These are phyloP conservation scores for Verbascum thapsus DNA, from an alignment of 257 asterid species.

Conservation along the genomic window DNA sequence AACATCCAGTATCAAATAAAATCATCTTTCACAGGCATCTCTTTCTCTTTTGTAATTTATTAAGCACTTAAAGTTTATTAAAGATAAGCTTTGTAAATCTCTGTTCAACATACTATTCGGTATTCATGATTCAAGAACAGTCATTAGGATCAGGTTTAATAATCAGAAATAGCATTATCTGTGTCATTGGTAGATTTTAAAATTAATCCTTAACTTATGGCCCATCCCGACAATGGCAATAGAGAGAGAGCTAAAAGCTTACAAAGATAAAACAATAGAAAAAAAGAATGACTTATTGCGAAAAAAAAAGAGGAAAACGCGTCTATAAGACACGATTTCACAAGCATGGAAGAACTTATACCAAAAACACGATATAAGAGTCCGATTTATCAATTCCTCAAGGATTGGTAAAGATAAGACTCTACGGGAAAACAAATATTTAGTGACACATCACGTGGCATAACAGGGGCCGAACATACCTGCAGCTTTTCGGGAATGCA, in stretches of 20 bases:
- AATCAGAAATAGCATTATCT: not conserved
- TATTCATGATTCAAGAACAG: constrained; percentile 8
- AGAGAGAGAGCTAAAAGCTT: not conserved
- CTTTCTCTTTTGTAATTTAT: too few species aligned
- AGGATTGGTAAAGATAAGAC: not conserved
- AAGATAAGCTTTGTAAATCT: too few species aligned
- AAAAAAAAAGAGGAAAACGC: constrained; percentile 6
- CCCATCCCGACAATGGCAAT: constrained; percentile 18
- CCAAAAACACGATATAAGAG: not conserved
- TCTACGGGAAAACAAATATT: constrained; percentile 7
- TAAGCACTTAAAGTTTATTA: too few species aligned
- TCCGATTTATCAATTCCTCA: not conserved
- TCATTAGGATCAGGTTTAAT: constrained; percentile 4
- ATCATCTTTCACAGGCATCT: too few species aligned
- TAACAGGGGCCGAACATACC: constrained; percentile 43
- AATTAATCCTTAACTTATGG: constrained; percentile 5
- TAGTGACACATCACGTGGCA: constrained; percentile 16
- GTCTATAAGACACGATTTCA: constrained; percentile 10
- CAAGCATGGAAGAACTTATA: constrained; percentile 11
- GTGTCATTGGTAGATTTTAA: constrained; percentile 8
- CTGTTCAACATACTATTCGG: not conserved
- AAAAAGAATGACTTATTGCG: not conserved
- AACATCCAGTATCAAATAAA: too few species aligned
- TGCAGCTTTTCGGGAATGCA: constrained; percentile 79
- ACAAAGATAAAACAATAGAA: constrained; percentile 10